Percentiles rank a stretch among this genome's conserved stretches.
Evolutionary conservation across 805 yeast genomes (phyloP).

Genomic region (Zygoascus tannicola): DNA sequence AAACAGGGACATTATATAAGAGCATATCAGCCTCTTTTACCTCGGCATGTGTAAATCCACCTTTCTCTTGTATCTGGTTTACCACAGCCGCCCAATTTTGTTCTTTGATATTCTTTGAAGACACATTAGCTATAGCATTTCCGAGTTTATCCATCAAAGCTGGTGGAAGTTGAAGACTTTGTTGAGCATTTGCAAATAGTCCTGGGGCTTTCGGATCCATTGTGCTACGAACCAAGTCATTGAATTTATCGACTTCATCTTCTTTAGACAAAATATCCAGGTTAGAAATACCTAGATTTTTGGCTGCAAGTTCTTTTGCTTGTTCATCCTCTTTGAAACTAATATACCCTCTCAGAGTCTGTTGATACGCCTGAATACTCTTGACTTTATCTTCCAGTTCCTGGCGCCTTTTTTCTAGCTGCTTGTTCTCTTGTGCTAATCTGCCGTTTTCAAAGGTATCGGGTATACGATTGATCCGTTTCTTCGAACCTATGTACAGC

Average conservation of each 20-base stretch:
- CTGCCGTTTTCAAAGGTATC: neutral
- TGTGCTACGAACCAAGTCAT: neutral
- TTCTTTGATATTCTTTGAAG: conserved; percentile 6
- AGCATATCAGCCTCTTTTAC: conserved; percentile 20
- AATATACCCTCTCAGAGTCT: conserved; percentile 10
- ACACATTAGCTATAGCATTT: conserved; percentile 9
- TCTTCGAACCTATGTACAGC: neutral
- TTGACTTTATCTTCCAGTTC: conserved; percentile 10
- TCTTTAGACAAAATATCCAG: conserved; percentile 9
- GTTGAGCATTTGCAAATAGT: conserved; percentile 10
- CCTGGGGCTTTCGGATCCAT: neutral
- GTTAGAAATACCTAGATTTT: neutral
- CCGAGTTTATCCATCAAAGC: conserved; percentile 15
- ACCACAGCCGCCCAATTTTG: conserved; percentile 19
- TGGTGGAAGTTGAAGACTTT: conserved; percentile 11
- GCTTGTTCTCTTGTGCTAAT: neutral
- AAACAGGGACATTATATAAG: conserved; percentile 21
- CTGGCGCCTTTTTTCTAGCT: neutral
- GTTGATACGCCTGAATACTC: conserved; percentile 14
- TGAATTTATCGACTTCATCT: conserved; percentile 13
- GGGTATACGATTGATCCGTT: neutral
- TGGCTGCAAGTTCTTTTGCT: conserved; percentile 8
- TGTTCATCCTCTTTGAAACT: conserved; percentile 15
- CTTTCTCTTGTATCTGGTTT: conserved; percentile 12
- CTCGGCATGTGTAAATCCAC: conserved; percentile 16